Conservation (phyloP, 495 filamentous ascomycete genomes). For the Physcia stellaris region DNA sequence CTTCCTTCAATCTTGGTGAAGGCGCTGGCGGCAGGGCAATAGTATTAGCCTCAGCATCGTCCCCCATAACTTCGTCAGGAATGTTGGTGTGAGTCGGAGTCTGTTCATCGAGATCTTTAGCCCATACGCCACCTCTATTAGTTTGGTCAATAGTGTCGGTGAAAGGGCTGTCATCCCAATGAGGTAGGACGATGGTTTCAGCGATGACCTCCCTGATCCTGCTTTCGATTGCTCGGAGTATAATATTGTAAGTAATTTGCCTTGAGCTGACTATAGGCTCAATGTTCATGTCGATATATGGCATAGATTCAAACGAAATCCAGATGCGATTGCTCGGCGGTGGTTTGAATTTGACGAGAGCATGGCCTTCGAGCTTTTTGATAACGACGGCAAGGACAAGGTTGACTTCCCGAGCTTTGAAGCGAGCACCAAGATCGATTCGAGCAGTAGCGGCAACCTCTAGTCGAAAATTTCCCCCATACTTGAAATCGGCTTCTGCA, state of each 20-base stretch:
- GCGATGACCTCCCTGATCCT: slow-evolving; percentile 84
- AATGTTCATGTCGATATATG: slow-evolving; percentile 81
- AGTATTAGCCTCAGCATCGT: slow-evolving; percentile 38
- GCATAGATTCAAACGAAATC: slow-evolving; percentile 85
- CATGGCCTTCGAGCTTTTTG: slow-evolving; percentile 74
- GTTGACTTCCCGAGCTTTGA: slow-evolving; percentile 82
- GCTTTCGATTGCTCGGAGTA: slow-evolving; percentile 85
- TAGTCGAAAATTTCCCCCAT: slow-evolving; percentile 75
- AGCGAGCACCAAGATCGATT: slow-evolving; percentile 75
- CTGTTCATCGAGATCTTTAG: slow-evolving; percentile 33
- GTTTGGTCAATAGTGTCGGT: slow-evolving; percentile 58
- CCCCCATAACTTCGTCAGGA: slow-evolving; percentile 40
- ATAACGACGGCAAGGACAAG: slow-evolving; percentile 76
- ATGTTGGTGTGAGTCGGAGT: slow-evolving; percentile 24
- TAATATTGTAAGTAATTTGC: slow-evolving; percentile 86
- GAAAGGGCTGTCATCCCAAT: slow-evolving; percentile 93
- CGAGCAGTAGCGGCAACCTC: slow-evolving; percentile 82
- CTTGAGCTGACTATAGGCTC: slow-evolving; percentile 90
- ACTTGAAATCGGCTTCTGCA: slow-evolving; percentile 73
- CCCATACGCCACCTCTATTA: slow-evolving; percentile 86
- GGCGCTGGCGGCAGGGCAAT: slow-evolving; percentile 22
- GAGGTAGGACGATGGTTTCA: slow-evolving; percentile 84
- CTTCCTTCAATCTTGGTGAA: slow-evolving; percentile 25
- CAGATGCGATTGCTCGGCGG: slow-evolving; percentile 90
- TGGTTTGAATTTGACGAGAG: slow-evolving; percentile 77